Conservation (phyloP, 1,139 yeast species). For the Pichia sp. region DNA sequence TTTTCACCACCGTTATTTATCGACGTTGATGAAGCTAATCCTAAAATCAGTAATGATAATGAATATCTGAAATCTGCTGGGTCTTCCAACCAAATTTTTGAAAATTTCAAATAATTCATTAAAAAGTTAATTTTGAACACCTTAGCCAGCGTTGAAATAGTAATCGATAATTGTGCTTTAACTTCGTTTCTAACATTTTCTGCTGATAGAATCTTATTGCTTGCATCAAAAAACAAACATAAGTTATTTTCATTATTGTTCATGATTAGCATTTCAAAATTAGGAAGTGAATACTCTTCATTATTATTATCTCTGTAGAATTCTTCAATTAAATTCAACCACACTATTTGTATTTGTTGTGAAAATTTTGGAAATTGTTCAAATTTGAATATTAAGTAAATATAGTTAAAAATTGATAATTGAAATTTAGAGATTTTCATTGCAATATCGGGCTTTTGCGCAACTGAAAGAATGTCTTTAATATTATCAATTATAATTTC, state of each 20-base stretch:
- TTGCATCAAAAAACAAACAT: conserved; percentile 24
- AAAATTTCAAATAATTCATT: conserved; percentile 20
- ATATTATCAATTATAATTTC: conserved; percentile 21
- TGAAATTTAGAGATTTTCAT: conserved; percentile 23
- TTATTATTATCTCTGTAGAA: conserved; percentile 17
- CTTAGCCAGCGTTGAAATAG: conserved; percentile 13
- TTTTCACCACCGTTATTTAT: conserved; percentile 1
- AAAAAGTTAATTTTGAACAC: conserved; percentile 22
- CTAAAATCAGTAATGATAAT: conserved; percentile 16
- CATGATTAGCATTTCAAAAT: conserved; percentile 27
- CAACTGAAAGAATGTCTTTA: conserved; percentile 19
- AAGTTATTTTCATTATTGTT: conserved; percentile 26
- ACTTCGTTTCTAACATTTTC: conserved; percentile 12
- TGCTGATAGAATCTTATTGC: conserved; percentile 14
- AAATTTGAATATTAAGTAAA: conserved; percentile 25
- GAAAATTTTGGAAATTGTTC: conserved; percentile 16
- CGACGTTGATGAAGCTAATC: conserved; percentile 9
- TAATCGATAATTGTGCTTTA: conserved; percentile 13
- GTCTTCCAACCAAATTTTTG: conserved; percentile 20
- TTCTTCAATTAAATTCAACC: conserved; percentile 20
- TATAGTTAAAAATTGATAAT: conserved; percentile 18
- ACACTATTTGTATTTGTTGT: conserved; percentile 18
- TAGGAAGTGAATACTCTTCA: conserved; percentile 20
- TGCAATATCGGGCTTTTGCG: conserved; percentile 19
- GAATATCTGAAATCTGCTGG: conserved; percentile 16